phyloP scores from a whole-genome alignment of 805 yeast genomes.

The Candida boidinii region DNA sequence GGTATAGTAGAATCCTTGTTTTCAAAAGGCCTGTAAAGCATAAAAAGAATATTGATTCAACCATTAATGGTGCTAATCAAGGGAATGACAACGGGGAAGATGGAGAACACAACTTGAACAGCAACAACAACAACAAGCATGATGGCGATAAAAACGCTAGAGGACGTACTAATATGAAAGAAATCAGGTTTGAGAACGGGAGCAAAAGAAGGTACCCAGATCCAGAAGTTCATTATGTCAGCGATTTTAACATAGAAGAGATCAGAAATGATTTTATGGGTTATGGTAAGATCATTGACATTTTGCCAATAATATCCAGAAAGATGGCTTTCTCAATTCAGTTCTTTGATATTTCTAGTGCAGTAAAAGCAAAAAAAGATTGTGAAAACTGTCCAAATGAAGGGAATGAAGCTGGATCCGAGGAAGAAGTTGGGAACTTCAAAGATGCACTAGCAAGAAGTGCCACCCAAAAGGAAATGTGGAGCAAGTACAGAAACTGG shows the following conservation, averaged over 20 bases:
- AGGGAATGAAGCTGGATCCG: constrained; percentile 3
- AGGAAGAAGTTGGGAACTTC: too few relatives aligned
- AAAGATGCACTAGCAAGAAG: too few relatives aligned
- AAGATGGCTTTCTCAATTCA: constrained; percentile 54
- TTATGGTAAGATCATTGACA: constrained; percentile 55
- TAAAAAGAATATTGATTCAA: too few relatives aligned
- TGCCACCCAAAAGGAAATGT: constrained; percentile 29
- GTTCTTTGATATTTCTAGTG: constrained; percentile 48
- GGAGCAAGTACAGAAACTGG: constrained; percentile 50
- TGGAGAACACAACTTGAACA: constrained; percentile 1
- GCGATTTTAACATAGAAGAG: constrained; percentile 35
- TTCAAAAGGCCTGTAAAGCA: constrained; percentile 29
- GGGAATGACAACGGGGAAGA: too few relatives aligned
- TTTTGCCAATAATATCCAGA: constrained; percentile 59
- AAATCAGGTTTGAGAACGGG: too few relatives aligned
- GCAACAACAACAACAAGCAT: constrained; percentile 10
- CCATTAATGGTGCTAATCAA: too few relatives aligned
- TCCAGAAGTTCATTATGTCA: constrained; percentile 31
- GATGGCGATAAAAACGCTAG: too few relatives aligned
- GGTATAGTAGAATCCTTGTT: constrained; percentile 43
- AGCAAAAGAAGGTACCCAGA: too few relatives aligned
- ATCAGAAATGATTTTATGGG: constrained; percentile 40
- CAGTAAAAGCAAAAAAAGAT: constrained; percentile 48
- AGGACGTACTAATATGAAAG: too few relatives aligned
- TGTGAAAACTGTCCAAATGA: constrained; percentile 30